A percentile compares a stretch with the other conserved stretches of the same genome.
These are phyloP conservation scores for Abrus precatorius DNA, from an alignment of 306 rosid genomes.

Conservation along the genomic window DNA sequence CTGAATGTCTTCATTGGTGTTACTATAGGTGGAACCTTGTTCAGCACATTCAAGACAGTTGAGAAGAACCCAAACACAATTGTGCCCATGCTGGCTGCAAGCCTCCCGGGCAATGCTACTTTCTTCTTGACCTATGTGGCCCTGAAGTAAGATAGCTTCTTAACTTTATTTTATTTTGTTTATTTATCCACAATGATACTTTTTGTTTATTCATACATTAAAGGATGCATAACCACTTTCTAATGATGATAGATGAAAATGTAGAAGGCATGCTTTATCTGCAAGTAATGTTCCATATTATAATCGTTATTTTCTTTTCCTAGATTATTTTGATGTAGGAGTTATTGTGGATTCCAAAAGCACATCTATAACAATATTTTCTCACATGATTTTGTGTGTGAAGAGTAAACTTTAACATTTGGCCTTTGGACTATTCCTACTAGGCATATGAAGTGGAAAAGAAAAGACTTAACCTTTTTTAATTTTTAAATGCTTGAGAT, in stretches of 20 bases:
- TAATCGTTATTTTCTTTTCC: slow-evolving; percentile 29
- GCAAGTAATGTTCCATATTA: background rate
- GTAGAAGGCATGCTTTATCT: slow-evolving; percentile 1
- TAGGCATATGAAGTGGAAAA: background rate
- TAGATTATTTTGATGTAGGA: slow-evolving; percentile 22
- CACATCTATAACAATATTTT: slow-evolving; percentile 8
- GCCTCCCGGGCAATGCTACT: slow-evolving; percentile 84
- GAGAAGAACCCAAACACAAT: slow-evolving; percentile 53
- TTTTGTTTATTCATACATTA: slow-evolving; percentile 5
- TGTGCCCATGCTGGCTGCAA: slow-evolving; percentile 60
- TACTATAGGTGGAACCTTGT: slow-evolving; percentile 83
- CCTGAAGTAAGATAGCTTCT: slow-evolving; percentile 73
- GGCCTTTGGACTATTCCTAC: background rate
- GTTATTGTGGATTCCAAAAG: slow-evolving; percentile 18
- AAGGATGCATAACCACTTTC: slow-evolving; percentile 24
- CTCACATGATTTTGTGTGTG: background rate
- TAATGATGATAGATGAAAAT: slow-evolving; percentile 11
- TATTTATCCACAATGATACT: slow-evolving; percentile 14
- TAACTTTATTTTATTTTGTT: slow-evolving; percentile 27
- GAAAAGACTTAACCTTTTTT: background rate
- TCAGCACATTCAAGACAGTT: slow-evolving; percentile 62
- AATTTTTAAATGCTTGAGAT: background rate
- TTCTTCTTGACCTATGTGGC: slow-evolving; percentile 94
- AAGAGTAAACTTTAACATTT: background rate
- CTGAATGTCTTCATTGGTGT: slow-evolving; percentile 90